These are phyloP conservation scores for Spathaspora passalidarum DNA, from an alignment of 805 yeast species.

Conservation along the genomic window DNA sequence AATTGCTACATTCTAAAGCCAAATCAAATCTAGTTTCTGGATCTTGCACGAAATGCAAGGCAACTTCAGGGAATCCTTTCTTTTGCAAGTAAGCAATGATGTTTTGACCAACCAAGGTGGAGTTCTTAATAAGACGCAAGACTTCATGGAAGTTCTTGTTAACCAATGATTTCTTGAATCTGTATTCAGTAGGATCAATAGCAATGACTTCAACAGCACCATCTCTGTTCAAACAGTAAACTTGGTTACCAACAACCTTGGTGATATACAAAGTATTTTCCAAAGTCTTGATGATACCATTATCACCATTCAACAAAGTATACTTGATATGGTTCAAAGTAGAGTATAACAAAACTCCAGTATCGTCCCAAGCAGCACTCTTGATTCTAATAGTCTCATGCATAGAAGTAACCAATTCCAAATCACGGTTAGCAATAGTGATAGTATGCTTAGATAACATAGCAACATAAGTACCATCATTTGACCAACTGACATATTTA, in stretches of 20 bases:
- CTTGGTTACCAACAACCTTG: constrained; percentile 64
- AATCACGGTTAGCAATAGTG: constrained; percentile 76
- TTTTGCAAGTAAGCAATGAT: constrained; percentile 93
- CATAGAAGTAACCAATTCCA: constrained; percentile 76
- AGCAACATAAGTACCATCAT: constrained; percentile 84
- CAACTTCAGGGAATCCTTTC: constrained; percentile 96
- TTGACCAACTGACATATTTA: constrained; percentile 87
- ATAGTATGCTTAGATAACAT: constrained; percentile 88
- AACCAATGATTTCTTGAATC: constrained; percentile 90
- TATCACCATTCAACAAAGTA: constrained; percentile 89
- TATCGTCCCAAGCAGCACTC: constrained; percentile 96
- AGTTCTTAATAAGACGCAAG: constrained; percentile 77
- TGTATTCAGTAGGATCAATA: constrained; percentile 95
- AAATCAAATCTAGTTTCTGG: constrained; percentile 94
- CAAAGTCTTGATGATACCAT: constrained; percentile 89
- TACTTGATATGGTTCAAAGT: constrained; percentile 96
- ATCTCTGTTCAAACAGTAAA: constrained; percentile 78
- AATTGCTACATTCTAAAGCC: constrained; percentile 90
- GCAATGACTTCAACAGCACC: constrained; percentile 76
- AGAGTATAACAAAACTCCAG: constrained; percentile 86
- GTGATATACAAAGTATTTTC: constrained; percentile 83
- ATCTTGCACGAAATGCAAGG: constrained; percentile 94
- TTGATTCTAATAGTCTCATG: constrained; percentile 97
- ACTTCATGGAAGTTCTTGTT: constrained; percentile 91
- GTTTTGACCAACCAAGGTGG: constrained; percentile 95